Evolutionary conservation across 2,329 filamentous ascomycete species (phyloP).

Genomic region (Fusarium temperatum): DNA sequence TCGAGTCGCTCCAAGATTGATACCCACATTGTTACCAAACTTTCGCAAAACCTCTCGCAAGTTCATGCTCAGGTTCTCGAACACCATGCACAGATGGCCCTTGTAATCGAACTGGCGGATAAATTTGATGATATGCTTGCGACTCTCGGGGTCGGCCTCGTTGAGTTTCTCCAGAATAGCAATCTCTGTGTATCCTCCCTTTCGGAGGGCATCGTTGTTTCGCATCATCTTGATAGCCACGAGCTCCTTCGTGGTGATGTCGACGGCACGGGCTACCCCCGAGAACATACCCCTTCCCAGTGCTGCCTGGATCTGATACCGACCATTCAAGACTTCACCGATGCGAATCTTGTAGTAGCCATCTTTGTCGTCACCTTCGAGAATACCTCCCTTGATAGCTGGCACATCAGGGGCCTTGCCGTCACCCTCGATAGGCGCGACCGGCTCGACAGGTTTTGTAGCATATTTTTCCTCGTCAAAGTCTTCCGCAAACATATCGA

Average conservation of each 20-base stretch:
- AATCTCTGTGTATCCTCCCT: slow-evolving; percentile 94
- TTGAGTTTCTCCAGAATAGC: slow-evolving; percentile 90
- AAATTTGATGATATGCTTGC: slow-evolving; percentile 90
- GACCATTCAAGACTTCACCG: slow-evolving; percentile 87
- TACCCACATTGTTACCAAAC: slow-evolving; percentile 92
- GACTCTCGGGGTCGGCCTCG: slow-evolving; percentile 84
- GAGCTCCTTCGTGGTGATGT: slow-evolving; percentile 76
- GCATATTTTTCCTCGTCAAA: slow-evolving; percentile 74
- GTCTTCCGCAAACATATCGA: slow-evolving; percentile 91
- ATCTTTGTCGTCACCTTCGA: slow-evolving; percentile 93
- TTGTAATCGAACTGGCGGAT: slow-evolving; percentile 92
- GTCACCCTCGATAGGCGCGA: slow-evolving; percentile 51
- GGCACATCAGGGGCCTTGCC: slow-evolving; percentile 60
- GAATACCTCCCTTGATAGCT: slow-evolving; percentile 76
- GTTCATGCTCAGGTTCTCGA: slow-evolving; percentile 94
- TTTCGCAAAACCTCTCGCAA: slow-evolving; percentile 94
- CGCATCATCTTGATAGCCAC: slow-evolving; percentile 98
- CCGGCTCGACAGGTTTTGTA: slow-evolving; percentile 53
- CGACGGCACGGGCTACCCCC: slow-evolving; percentile 88
- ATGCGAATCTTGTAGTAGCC: slow-evolving; percentile 96
- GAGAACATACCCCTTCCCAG: slow-evolving; percentile 97
- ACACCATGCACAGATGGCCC: slow-evolving; percentile 93
- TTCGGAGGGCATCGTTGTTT: slow-evolving; percentile 91
- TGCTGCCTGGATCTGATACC: slow-evolving; percentile 88
- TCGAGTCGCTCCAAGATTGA: slow-evolving; percentile 87